These are phyloP conservation scores for Debaryomyces fabryi DNA, from an alignment of 1,139 yeast genomes.

Conservation along the genomic window DNA sequence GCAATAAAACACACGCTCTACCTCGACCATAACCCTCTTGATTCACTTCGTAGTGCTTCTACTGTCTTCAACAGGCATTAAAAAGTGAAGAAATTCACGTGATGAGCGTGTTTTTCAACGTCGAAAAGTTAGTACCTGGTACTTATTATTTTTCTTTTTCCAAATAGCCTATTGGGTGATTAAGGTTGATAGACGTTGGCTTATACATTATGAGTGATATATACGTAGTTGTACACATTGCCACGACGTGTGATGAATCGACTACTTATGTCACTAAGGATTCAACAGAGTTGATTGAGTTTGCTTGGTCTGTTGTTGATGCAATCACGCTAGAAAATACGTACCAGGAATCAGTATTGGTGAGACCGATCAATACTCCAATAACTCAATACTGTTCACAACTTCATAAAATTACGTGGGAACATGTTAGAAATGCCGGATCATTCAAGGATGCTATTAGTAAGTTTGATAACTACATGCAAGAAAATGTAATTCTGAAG, in stretches of 20 bases:
- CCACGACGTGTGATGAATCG: constrained; percentile 72
- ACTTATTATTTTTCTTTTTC: constrained; percentile 1
- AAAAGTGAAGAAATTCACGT: constrained; percentile 8
- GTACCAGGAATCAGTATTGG: constrained; percentile 46
- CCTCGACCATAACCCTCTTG: background rate
- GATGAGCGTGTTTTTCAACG: constrained; percentile 9
- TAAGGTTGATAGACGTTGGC: constrained; percentile 3
- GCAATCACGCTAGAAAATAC: constrained; percentile 38
- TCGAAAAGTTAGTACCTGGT: constrained; percentile 5
- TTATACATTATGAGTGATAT: constrained; percentile 51
- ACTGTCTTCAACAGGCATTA: background rate
- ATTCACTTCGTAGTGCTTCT: background rate
- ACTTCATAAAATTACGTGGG: constrained; percentile 61
- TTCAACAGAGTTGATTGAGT: constrained; percentile 64
- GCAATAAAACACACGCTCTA: background rate
- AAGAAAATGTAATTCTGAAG: constrained; percentile 42
- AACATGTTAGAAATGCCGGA: constrained; percentile 56
- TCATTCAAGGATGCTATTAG: constrained; percentile 63
- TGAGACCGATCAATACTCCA: constrained; percentile 70
- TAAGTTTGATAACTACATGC: constrained; percentile 53
- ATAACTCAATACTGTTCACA: constrained; percentile 64
- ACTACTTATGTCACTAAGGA: constrained; percentile 62
- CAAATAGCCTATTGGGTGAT: constrained; percentile 4
- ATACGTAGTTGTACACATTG: constrained; percentile 63
- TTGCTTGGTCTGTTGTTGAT: constrained; percentile 62